Evolutionary conservation across 148 eudicot genomes (phyloP).

Genomic region (Diospyros lotus): DNA sequence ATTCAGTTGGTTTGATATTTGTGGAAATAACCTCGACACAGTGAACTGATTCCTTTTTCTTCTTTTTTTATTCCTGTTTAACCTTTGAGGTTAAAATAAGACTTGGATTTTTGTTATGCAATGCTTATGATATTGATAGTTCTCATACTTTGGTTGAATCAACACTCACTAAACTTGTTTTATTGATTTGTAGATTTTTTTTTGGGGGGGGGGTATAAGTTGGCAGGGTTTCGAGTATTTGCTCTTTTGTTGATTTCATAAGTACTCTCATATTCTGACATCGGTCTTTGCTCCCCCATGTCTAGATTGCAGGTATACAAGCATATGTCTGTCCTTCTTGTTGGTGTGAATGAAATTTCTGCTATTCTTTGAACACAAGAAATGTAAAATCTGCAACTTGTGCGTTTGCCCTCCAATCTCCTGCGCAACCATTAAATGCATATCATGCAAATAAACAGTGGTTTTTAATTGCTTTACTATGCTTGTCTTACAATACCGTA

Average conservation of each 20-base stretch:
- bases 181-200: conserved; percentile 3
- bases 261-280: background rate
- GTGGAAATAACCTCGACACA: background rate
- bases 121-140: too few relatives aligned
- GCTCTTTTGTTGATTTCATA: conserved; percentile 6
- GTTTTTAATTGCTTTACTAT: background rate
- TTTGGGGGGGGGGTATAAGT: background rate
- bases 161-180: background rate
- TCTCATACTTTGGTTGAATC: too few relatives aligned
- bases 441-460: background rate
- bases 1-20: background rate
- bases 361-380: background rate
- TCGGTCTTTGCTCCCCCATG: background rate
- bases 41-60: background rate
- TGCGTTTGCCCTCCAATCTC: background rate
- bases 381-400: background rate
- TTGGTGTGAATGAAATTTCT: background rate
- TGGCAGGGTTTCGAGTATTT: background rate
- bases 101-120: too few relatives aligned
- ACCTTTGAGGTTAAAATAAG: too few relatives aligned
- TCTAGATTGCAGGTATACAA: background rate
- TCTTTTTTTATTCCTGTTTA: too few relatives aligned
- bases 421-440: background rate
- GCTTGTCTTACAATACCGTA: background rate
- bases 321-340: background rate